Evolutionary conservation across 2,329 filamentous ascomycete species (phyloP).

Genomic region (Zymoseptoria ardabiliae): DNA sequence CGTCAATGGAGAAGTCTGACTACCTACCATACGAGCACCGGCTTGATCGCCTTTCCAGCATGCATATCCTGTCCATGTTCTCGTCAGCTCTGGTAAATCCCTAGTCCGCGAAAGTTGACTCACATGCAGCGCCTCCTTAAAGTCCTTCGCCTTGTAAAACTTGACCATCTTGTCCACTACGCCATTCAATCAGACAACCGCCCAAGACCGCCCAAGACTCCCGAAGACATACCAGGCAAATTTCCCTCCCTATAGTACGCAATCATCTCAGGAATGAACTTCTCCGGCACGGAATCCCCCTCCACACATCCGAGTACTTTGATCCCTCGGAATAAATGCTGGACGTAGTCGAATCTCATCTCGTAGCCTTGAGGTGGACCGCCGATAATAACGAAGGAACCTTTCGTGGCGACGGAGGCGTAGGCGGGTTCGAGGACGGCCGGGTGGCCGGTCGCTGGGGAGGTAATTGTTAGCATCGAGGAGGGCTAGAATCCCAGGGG

Average conservation of each 20-base stretch:
- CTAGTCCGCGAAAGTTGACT: too few relatives aligned
- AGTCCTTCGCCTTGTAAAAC: conserved; percentile 35
- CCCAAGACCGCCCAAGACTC: background rate
- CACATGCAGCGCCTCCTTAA: conserved; percentile 27
- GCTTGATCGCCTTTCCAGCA: conserved; percentile 32
- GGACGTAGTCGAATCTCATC: conserved; percentile 32
- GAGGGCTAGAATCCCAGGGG: background rate
- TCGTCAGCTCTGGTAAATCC: background rate
- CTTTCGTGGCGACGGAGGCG: conserved; percentile 23
- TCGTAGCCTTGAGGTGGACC: conserved; percentile 32
- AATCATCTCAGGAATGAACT: conserved; percentile 39
- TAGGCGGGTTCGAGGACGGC: conserved; percentile 15
- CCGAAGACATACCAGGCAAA: conserved; percentile 26
- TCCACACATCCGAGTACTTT: conserved; percentile 40
- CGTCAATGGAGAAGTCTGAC: background rate
- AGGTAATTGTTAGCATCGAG: background rate
- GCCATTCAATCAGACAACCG: background rate
- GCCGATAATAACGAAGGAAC: conserved; percentile 42
- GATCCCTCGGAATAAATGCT: conserved; percentile 38
- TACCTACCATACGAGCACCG: conserved; percentile 31
- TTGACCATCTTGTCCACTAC: conserved; percentile 35
- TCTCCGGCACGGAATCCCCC: conserved; percentile 33
- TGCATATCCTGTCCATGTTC: conserved; percentile 29
- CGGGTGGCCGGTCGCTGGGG: conserved; percentile 14
- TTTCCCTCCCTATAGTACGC: conserved; percentile 37